Evolutionary conservation across 1,284 basidiomycete genomes (phyloP).

Genomic region (Irpex sp.): DNA sequence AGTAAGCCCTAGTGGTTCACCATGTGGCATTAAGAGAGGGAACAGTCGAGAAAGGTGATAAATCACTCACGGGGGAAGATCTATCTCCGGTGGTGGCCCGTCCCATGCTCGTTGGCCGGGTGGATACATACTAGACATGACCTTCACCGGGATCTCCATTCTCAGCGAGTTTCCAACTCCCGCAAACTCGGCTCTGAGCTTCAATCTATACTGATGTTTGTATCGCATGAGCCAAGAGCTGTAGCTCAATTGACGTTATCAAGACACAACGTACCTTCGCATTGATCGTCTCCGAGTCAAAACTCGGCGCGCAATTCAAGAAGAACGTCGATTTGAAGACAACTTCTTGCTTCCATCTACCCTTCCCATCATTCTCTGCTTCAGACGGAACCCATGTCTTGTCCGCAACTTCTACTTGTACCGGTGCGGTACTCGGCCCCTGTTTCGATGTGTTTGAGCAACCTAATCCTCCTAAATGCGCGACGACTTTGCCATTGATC

Average conservation of each 20-base stretch:
- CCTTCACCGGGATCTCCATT: background rate
- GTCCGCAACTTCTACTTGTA: conserved; percentile 1
- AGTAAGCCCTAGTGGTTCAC: background rate
- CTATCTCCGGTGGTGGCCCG: conserved; percentile 5
- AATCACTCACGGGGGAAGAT: conserved; percentile 4
- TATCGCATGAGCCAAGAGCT: background rate
- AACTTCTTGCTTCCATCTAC: conserved; percentile 14
- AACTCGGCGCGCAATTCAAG: conserved; percentile 1
- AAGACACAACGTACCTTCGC: background rate
- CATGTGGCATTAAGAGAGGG: background rate
- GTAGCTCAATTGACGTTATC: background rate
- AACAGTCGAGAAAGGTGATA: background rate
- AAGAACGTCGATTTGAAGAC: conserved; percentile 9
- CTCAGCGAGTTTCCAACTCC: conserved; percentile 6
- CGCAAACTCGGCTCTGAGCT: conserved; percentile 2
- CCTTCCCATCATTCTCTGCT: conserved; percentile 4
- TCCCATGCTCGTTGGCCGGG: conserved; percentile 1
- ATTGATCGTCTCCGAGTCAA: background rate
- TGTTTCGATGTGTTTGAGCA: background rate
- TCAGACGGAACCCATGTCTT: conserved; percentile 13
- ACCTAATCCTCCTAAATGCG: background rate
- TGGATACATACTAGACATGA: conserved; percentile 7
- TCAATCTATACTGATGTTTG: background rate
- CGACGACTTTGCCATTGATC: background rate
- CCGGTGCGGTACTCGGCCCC: background rate